Evolutionary conservation across 768 basidiomycete species (phyloP).

Genomic region (Leucosporidium yakuticum): DNA sequence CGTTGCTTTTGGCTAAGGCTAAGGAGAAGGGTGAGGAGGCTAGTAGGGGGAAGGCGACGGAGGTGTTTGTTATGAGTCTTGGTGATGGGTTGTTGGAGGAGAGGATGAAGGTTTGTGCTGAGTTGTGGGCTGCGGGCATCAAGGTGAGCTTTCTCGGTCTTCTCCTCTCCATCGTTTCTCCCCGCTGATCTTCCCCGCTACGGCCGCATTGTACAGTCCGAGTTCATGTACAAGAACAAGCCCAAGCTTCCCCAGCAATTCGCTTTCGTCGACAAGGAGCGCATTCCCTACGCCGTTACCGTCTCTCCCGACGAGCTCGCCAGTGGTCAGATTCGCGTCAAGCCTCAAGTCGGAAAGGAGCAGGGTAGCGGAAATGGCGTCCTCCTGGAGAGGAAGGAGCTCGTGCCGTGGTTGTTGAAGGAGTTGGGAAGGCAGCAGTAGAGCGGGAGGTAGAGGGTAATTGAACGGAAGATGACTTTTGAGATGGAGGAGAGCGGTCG

Average conservation of each 20-base stretch:
- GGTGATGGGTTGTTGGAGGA: slow-evolving; percentile 84
- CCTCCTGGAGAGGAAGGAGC: background rate
- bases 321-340: slow-evolving; percentile 77
- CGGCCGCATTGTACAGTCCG: slow-evolving; percentile 54
- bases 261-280: slow-evolving; percentile 80
- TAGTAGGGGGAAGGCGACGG: slow-evolving; percentile 63
- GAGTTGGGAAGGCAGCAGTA: background rate
- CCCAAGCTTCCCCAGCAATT: slow-evolving; percentile 84
- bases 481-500: no score
- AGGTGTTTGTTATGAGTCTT: slow-evolving; percentile 87
- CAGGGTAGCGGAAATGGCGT: slow-evolving; percentile 51
- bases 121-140: slow-evolving; percentile 78
- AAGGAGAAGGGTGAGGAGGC: slow-evolving; percentile 49
- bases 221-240: slow-evolving; percentile 87
- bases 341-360: slow-evolving; percentile 62
- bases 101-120: slow-evolving; percentile 69
- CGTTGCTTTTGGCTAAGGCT: slow-evolving; percentile 79
- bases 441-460: no score
- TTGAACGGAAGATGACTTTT: no score
- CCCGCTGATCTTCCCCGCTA: background rate
- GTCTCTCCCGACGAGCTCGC: slow-evolving; percentile 81
- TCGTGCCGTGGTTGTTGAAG: background rate
- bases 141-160: slow-evolving; percentile 53
- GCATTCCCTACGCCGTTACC: slow-evolving; percentile 87
- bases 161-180: background rate